These are phyloP conservation scores for Jackrogersella multiformis DNA, from an alignment of 495 filamentous ascomycete genomes.

Conservation along the genomic window DNA sequence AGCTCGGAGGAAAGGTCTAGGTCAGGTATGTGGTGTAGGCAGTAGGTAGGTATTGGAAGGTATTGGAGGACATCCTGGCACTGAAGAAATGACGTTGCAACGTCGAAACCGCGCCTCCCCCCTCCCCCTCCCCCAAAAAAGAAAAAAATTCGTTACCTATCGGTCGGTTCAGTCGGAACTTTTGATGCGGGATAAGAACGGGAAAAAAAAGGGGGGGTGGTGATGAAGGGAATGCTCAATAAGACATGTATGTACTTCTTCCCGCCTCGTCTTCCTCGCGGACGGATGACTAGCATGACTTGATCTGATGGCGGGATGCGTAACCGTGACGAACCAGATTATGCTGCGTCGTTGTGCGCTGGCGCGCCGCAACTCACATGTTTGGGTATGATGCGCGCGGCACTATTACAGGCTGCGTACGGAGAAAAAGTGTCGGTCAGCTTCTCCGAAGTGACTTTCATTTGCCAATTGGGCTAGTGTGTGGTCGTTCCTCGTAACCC, in stretches of 20 bases:
- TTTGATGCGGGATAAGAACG: slow-evolving; percentile 22
- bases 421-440: slow-evolving; percentile 36
- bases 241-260: background rate
- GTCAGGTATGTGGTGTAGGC: slow-evolving; percentile 4
- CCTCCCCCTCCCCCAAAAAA: slow-evolving; percentile 4
- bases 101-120: slow-evolving; percentile 17
- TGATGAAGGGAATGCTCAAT: slow-evolving; percentile 12
- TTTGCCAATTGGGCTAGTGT: slow-evolving; percentile 33
- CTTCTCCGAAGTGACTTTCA: slow-evolving; percentile 30
- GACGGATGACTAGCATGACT: slow-evolving; percentile 28
- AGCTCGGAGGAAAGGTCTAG: slow-evolving; percentile 3
- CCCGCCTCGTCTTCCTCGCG: slow-evolving; percentile 14
- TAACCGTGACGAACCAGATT: slow-evolving; percentile 39
- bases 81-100: slow-evolving; percentile 32
- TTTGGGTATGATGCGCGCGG: slow-evolving; percentile 39
- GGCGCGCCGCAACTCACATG: slow-evolving; percentile 31
- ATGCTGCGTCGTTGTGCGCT: slow-evolving; percentile 23
- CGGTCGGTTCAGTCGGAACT: slow-evolving; percentile 20
- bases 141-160: slow-evolving; percentile 7
- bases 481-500: slow-evolving; percentile 11
- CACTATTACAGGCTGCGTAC: slow-evolving; percentile 24
- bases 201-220: background rate
- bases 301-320: slow-evolving; percentile 33
- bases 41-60: background rate
- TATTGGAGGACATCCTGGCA: slow-evolving; percentile 20